Conservation (phyloP, 1,139 yeast genomes). For the Geotrichum candidum region DNA sequence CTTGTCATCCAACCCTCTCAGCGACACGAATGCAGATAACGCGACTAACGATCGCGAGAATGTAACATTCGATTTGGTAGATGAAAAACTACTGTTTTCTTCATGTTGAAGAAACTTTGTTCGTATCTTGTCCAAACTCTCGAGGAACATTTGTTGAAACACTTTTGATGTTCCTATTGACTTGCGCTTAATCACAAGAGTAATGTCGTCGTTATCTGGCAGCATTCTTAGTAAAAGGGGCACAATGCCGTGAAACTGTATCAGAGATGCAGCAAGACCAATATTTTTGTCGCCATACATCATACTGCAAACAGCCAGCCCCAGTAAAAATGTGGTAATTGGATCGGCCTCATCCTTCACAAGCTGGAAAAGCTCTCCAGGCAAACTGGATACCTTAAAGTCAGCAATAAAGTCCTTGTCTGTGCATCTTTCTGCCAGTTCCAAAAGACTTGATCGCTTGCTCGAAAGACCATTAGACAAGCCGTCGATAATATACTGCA, state of each 20-base stretch:
- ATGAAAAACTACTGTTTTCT: background rate
- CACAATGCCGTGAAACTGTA: conserved; percentile 14
- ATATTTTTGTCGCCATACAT: conserved; percentile 14
- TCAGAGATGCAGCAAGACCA: conserved; percentile 18
- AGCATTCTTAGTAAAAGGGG: conserved; percentile 21
- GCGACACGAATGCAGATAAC: conserved; percentile 18
- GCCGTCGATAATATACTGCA: conserved; percentile 38
- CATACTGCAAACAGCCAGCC: conserved; percentile 14
- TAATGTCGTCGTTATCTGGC: conserved; percentile 21
- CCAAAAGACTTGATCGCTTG: conserved; percentile 25
- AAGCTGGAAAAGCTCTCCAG: conserved; percentile 19
- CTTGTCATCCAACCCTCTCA: conserved; percentile 16
- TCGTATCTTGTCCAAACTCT: conserved; percentile 16
- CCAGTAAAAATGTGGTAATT: conserved; percentile 16
- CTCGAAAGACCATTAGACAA: conserved; percentile 23
- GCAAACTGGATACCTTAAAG: conserved; percentile 22
- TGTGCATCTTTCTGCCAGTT: conserved; percentile 28
- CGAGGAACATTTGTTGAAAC: conserved; percentile 15
- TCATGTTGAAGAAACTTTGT: conserved; percentile 1
- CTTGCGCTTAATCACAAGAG: conserved; percentile 7
- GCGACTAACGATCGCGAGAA: conserved; percentile 21
- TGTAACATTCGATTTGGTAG: background rate
- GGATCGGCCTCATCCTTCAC: conserved; percentile 15
- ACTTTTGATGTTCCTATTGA: conserved; percentile 14
- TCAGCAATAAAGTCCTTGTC: conserved; percentile 27